These are phyloP conservation scores for Boletus fagicola DNA, from an alignment of 768 basidiomycete species.

Conservation along the genomic window DNA sequence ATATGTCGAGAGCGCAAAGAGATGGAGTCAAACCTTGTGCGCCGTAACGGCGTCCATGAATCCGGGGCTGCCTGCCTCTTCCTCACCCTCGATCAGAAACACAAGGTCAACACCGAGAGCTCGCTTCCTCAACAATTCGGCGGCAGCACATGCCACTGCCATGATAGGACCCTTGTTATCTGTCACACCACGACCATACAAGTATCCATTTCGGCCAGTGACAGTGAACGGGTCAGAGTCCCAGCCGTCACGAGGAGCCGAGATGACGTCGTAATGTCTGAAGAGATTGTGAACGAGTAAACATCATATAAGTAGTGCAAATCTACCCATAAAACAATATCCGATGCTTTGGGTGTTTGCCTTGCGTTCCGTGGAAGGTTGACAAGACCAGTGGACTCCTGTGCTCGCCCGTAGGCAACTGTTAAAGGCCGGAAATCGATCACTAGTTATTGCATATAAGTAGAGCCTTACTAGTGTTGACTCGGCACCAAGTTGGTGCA, in stretches of 20 bases:
- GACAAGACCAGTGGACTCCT: constrained; percentile 88
- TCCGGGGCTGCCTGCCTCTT: constrained; percentile 89
- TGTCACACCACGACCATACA: constrained; percentile 88
- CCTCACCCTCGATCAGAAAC: constrained; percentile 93
- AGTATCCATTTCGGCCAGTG: constrained; percentile 80
- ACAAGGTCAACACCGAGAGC: constrained; percentile 84
- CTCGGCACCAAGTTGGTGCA: constrained; percentile 84
- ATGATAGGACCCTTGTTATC: constrained; percentile 97
- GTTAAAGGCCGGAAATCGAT: background rate
- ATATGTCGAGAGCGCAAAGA: background rate
- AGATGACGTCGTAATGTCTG: constrained; percentile 97
- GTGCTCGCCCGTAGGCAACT: constrained; percentile 77
- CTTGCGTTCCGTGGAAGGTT: constrained; percentile 73
- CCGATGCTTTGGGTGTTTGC: constrained; percentile 58
- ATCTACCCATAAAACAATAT: constrained; percentile 87
- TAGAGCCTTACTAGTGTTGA: constrained; percentile 58
- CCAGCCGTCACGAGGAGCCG: constrained; percentile 76
- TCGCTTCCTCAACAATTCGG: constrained; percentile 68
- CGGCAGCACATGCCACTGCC: constrained; percentile 86
- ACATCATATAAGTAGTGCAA: background rate
- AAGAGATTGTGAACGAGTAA: background rate
- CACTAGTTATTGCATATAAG: background rate
- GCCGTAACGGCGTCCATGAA: constrained; percentile 74
- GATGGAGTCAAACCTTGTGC: constrained; percentile 57
- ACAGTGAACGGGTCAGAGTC: constrained; percentile 79